phyloP scores from a whole-genome alignment of 768 basidiomycete species.

The Suillus cothurnatus region DNA sequence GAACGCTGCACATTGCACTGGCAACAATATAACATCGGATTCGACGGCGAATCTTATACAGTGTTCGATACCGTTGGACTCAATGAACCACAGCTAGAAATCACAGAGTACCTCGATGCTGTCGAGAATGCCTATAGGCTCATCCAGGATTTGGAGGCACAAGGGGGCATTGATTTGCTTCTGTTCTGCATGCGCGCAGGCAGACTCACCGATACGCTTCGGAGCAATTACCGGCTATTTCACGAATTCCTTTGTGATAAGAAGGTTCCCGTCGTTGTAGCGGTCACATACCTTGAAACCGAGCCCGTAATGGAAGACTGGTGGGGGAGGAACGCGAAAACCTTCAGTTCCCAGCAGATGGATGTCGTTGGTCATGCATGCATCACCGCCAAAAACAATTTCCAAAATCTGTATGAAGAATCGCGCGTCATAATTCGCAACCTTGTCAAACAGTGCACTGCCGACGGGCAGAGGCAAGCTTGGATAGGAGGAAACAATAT shows the following conservation, averaged over 20 bases:
- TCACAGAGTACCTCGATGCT: slow-evolving; percentile 26
- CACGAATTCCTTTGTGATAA: slow-evolving; percentile 40
- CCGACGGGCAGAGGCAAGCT: slow-evolving; percentile 25
- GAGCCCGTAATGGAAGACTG: slow-evolving; percentile 36
- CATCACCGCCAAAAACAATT: slow-evolving; percentile 33
- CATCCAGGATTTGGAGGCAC: slow-evolving; percentile 32
- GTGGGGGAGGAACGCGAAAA: slow-evolving; percentile 39
- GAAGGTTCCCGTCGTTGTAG: slow-evolving; percentile 40
- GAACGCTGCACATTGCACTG: slow-evolving; percentile 39
- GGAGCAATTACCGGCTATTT: slow-evolving; percentile 43
- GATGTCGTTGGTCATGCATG: slow-evolving; percentile 38
- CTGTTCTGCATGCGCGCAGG: slow-evolving; percentile 41
- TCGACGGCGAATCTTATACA: slow-evolving; percentile 20
- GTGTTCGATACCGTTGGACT: slow-evolving; percentile 40
- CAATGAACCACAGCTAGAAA: slow-evolving; percentile 30
- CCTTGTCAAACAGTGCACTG: slow-evolving; percentile 22
- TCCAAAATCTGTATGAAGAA: slow-evolving; percentile 18
- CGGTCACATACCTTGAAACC: slow-evolving; percentile 42
- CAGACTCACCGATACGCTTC: slow-evolving; percentile 37
- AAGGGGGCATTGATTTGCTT: slow-evolving; percentile 42
- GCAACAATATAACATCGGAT: slow-evolving; percentile 27
- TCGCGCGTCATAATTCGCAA: slow-evolving; percentile 30
- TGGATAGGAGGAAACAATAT: slow-evolving; percentile 25
- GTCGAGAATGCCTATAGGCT: slow-evolving; percentile 35
- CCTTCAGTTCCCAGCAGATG: slow-evolving; percentile 35